Evolutionary conservation across 495 filamentous ascomycete species (phyloP).

Genomic region (Talaromyces trachyspermus): DNA sequence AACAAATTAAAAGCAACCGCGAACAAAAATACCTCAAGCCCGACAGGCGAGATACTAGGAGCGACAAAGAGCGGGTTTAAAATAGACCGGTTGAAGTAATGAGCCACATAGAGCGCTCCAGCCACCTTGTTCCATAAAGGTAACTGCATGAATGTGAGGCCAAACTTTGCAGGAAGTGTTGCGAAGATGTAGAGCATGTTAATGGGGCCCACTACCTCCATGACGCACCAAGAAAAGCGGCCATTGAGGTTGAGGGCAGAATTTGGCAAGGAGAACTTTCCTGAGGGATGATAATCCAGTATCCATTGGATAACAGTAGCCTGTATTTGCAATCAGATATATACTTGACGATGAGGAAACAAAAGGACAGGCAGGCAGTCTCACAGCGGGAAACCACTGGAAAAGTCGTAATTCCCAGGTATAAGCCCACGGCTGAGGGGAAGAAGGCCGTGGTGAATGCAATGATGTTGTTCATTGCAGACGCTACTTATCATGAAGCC

Average conservation of each 20-base stretch:
- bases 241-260: slow-evolving; percentile 82
- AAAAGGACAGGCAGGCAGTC: slow-evolving; percentile 28
- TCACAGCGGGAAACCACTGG: slow-evolving; percentile 43
- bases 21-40: slow-evolving; percentile 50
- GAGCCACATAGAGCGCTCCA: slow-evolving; percentile 45
- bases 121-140: slow-evolving; percentile 26
- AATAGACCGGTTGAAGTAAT: slow-evolving; percentile 85
- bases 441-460: slow-evolving; percentile 34
- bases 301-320: slow-evolving; percentile 56
- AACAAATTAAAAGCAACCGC: slow-evolving; percentile 66
- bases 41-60: slow-evolving; percentile 86
- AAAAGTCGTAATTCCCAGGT: slow-evolving; percentile 42
- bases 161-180: slow-evolving; percentile 43
- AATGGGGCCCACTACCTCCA: slow-evolving; percentile 75
- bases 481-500: not conserved
- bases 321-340: slow-evolving; percentile 24
- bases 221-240: slow-evolving; percentile 73
- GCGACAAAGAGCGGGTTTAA: slow-evolving; percentile 71
- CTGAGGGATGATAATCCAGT: slow-evolving; percentile 57
- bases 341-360: not conserved
- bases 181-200: slow-evolving; percentile 71
- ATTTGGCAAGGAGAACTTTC: slow-evolving; percentile 69
- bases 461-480: not conserved
- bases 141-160: slow-evolving; percentile 10
- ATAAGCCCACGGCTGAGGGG: slow-evolving; percentile 43